Conservation (phyloP, 768 basidiomycete species). For the Boletus edulis region DNA sequence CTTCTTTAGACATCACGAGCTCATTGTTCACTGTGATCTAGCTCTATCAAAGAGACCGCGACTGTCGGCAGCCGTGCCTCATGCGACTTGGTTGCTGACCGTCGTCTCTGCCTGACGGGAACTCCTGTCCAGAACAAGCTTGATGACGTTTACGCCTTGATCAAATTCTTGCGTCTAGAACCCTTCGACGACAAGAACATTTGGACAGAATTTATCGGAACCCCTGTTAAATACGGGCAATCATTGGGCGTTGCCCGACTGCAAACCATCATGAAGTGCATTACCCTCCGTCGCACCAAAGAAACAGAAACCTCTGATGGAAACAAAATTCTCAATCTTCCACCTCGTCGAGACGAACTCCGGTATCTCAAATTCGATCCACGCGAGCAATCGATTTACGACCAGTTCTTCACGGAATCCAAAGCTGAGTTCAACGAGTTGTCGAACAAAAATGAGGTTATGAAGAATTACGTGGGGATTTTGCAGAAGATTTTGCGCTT, state of each 20-base stretch:
- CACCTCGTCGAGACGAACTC: conserved; percentile 87
- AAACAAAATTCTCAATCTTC: conserved; percentile 80
- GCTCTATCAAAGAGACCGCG: conserved; percentile 93
- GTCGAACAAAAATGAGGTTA: conserved; percentile 84
- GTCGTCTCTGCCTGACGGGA: conserved; percentile 92
- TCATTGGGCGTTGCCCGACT: conserved; percentile 88
- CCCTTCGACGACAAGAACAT: conserved; percentile 92
- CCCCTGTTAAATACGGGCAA: conserved; percentile 90
- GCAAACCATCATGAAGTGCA: conserved; percentile 95
- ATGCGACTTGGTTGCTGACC: conserved; percentile 91
- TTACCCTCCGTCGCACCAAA: conserved; percentile 95
- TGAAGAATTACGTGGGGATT: conserved; percentile 98
- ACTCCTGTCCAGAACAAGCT: conserved; percentile 99
- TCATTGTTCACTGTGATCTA: conserved; percentile 29
- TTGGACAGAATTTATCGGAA: conserved; percentile 93
- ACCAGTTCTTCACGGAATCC: conserved; percentile 84
- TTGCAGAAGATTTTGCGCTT: conserved; percentile 94
- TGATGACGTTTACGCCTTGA: conserved; percentile 94
- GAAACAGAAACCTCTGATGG: conserved; percentile 82
- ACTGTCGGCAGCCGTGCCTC: conserved; percentile 95
- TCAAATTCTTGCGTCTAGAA: conserved; percentile 90
- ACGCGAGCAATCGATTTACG: conserved; percentile 83
- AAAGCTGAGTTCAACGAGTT: conserved; percentile 91
- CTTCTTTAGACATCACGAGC: neutral
- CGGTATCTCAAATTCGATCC: conserved; percentile 81